Evolutionary conservation across 768 basidiomycete genomes (phyloP).

Genomic region (Leccinum aurantiacum): DNA sequence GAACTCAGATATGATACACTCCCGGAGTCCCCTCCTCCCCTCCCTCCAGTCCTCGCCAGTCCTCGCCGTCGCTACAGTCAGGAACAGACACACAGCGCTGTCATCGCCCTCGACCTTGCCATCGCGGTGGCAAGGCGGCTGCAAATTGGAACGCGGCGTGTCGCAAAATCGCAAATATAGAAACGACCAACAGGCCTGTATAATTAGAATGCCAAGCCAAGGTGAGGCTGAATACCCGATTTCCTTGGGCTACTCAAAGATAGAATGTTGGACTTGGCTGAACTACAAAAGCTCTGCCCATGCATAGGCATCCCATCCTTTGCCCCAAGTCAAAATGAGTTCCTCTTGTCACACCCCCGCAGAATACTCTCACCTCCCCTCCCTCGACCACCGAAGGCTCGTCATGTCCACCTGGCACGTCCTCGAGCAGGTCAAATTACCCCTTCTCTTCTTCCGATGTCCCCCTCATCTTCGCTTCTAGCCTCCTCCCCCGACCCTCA

Average conservation of each 20-base stretch:
- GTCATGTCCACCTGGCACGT: conserved; percentile 45
- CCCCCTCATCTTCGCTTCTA: conserved; percentile 29
- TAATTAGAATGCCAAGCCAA: conserved; percentile 47
- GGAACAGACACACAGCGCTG: background rate
- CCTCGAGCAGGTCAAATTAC: conserved; percentile 43
- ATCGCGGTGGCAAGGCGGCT: background rate
- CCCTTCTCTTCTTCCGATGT: background rate
- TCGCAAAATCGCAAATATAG: conserved; percentile 23
- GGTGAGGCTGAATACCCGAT: conserved; percentile 37
- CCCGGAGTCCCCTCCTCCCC: background rate
- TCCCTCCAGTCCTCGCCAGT: background rate
- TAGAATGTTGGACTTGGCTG: conserved; percentile 47
- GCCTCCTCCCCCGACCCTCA: conserved; percentile 77
- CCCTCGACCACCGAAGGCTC: conserved; percentile 33
- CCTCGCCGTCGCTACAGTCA: background rate
- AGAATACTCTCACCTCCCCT: conserved; percentile 15
- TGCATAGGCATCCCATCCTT: conserved; percentile 18
- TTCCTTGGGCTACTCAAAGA: conserved; percentile 40
- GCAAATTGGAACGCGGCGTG: conserved; percentile 1
- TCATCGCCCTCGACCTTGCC: background rate
- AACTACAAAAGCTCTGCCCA: conserved; percentile 39
- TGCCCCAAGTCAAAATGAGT: conserved; percentile 28
- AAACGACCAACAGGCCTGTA: conserved; percentile 24
- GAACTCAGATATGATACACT: background rate
- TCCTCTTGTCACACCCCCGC: conserved; percentile 21